phyloP scores from a whole-genome alignment of 1,284 basidiomycete species.

The Coniophora puteana region DNA sequence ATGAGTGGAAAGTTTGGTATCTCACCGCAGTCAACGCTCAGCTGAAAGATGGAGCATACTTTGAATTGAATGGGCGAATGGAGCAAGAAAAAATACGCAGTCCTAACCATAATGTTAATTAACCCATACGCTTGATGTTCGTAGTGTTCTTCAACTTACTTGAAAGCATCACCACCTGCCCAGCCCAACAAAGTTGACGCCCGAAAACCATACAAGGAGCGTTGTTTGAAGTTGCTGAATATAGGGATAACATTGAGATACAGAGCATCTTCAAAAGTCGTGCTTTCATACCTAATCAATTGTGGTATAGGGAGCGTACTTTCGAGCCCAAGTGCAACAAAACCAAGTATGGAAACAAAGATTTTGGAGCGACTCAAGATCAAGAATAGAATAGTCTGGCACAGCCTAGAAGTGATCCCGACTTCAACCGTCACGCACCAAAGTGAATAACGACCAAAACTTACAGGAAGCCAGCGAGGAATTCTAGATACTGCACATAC shows the following conservation, averaged over 20 bases:
- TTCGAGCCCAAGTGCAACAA: slow-evolving; percentile 75
- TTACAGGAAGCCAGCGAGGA: slow-evolving; percentile 76
- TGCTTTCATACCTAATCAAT: slow-evolving; percentile 55
- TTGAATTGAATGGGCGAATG: slow-evolving; percentile 74
- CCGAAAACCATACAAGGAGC: slow-evolving; percentile 81
- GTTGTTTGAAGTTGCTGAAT: slow-evolving; percentile 67
- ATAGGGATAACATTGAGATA: slow-evolving; percentile 13
- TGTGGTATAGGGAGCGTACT: slow-evolving; percentile 83
- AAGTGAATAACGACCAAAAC: slow-evolving; percentile 9
- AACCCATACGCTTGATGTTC: no score
- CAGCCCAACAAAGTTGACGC: slow-evolving; percentile 79
- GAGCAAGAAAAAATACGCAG: slow-evolving; percentile 76
- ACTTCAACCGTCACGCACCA: slow-evolving; percentile 11
- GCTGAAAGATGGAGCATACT: slow-evolving; percentile 76
- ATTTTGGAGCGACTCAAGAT: slow-evolving; percentile 65
- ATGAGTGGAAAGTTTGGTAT: slow-evolving; percentile 11
- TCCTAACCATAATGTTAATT: slow-evolving; percentile 38
- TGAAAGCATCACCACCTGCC: slow-evolving; percentile 80
- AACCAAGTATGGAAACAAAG: slow-evolving; percentile 72
- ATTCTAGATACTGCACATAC: slow-evolving; percentile 78
- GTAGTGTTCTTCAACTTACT: no score
- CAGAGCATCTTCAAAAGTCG: slow-evolving; percentile 15
- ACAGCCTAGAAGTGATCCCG: slow-evolving; percentile 43
- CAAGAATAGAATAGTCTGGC: slow-evolving; percentile 67
- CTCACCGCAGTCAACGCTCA: slow-evolving; percentile 73